Evolutionary conservation across 495 filamentous ascomycete species (phyloP), one percentile per base, ranked within the genome.

Genomic region (Neurospora pannonica): DNA sequence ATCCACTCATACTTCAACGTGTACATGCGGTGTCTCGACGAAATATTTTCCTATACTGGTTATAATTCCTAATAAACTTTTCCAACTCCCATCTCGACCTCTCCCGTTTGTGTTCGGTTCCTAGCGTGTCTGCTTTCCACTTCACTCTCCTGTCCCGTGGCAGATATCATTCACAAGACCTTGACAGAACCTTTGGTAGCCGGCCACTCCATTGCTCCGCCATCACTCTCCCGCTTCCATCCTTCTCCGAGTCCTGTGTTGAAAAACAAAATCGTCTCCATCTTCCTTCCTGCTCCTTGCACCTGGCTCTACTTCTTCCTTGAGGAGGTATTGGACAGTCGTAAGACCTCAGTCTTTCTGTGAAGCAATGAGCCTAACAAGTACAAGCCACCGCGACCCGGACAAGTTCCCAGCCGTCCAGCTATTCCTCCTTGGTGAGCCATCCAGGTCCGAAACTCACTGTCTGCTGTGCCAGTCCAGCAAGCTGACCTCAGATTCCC

Each of bases 391-490:
- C 70, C 87, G 87, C 78, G 85, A 89, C 73, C 87, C 87, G 70
- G 84, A 87, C 80, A 85, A 87, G 74, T 96, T 95, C 76, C 93
- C 93, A 19, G 90, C 92, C 15, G 77, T 87, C n/a, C 93, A 96
- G 78, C 88, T 94, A 15, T 92, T 93, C 76, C 81, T 94, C 21
- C 86, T 95, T 76, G 92, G 92, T 94, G 84, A 73, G 86, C 82
- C 36, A 28, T 71, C 72, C 19, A 28, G 37, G 67, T 7, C 74
- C 82, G 80, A 81, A 34, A 80, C 85, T 79, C 83, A 84, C 81
- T 91, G 94, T 21, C 38, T 39, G 62, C 88, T 97, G 75, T 92
- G 92, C 40, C 93, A 97, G 83, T 94, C 93, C 7, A 93, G 97
- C 73, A 93, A 93, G 54, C 88, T 97, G 75, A 95, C 93, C 3